Conservation (phyloP, 768 basidiomycete species). For the Clavaria fumosa region DNA sequence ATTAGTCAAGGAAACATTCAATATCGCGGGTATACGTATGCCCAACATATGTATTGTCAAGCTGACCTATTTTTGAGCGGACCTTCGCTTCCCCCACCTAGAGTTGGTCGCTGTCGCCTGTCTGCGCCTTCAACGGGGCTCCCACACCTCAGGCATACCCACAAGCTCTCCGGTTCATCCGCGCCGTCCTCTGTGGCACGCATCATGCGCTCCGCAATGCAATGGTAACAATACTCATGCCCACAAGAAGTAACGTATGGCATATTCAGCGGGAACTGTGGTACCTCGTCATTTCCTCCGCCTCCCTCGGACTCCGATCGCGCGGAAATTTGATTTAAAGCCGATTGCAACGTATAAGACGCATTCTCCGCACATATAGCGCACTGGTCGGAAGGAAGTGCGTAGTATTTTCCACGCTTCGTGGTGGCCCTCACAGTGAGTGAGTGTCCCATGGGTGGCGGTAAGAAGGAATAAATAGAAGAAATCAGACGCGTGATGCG, state of each 20-base stretch:
- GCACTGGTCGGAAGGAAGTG: conserved; percentile 62
- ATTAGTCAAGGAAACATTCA: no score
- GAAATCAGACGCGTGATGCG: conserved; percentile 27
- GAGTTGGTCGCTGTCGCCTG: conserved; percentile 33
- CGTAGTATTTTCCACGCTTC: conserved; percentile 47
- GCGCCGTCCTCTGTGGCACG: conserved; percentile 52
- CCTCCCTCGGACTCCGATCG: conserved; percentile 8
- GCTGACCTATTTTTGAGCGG: no score
- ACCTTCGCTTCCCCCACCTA: conserved; percentile 23
- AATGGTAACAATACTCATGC: conserved; percentile 89
- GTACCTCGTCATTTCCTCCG: conserved; percentile 19
- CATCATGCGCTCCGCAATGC: conserved; percentile 73
- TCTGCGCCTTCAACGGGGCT: conserved; percentile 49
- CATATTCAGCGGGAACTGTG: conserved; percentile 53
- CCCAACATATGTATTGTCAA: no score
- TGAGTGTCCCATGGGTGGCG: conserved; percentile 11
- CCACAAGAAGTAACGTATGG: conserved; percentile 76
- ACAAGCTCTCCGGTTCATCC: conserved; percentile 53
- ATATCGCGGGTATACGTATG: no score
- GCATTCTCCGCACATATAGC: conserved; percentile 81
- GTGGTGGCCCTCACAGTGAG: conserved; percentile 6
- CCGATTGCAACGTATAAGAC: conserved; percentile 39
- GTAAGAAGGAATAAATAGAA: conserved; percentile 18
- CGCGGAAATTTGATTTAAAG: conserved; percentile 9
- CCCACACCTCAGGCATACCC: conserved; percentile 78